phyloP scores from a whole-genome alignment of 768 basidiomycete species.

The Kondoa malvinella region DNA sequence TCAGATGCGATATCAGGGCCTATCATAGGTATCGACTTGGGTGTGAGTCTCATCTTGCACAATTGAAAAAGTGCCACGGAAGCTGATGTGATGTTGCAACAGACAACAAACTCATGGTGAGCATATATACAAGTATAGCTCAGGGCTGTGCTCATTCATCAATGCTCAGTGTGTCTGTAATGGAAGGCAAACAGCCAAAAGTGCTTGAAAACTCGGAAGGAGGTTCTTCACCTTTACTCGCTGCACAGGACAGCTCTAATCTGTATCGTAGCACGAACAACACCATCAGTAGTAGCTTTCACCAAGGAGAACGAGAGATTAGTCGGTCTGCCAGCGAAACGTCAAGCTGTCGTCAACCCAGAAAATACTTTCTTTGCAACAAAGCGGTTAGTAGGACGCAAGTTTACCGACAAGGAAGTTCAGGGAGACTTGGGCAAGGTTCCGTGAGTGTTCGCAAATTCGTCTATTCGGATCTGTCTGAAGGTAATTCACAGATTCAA shows the following conservation, averaged over 20 bases:
- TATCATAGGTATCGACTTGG: constrained; percentile 92
- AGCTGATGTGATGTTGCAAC: constrained; percentile 33
- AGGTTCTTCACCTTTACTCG: constrained; percentile 32
- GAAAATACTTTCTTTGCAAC: constrained; percentile 40
- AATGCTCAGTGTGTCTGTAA: constrained; percentile 67
- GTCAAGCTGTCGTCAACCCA: constrained; percentile 91
- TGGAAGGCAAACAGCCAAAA: constrained; percentile 86
- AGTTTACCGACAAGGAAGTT: constrained; percentile 83
- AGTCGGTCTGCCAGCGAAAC: constrained; percentile 88
- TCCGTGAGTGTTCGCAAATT: constrained; percentile 25
- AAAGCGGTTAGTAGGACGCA: constrained; percentile 83
- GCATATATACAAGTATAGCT: neutral
- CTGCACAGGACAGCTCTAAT: too few species aligned
- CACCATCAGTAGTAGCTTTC: constrained; percentile 96
- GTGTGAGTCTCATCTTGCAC: constrained; percentile 39
- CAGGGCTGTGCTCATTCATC: neutral
- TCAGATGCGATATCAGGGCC: constrained; percentile 60
- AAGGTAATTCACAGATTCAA: constrained; percentile 30
- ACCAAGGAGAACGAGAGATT: constrained; percentile 88
- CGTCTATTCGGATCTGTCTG: neutral
- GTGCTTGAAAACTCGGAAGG: constrained; percentile 98
- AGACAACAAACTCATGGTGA: neutral
- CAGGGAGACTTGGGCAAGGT: constrained; percentile 59
- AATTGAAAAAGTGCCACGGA: constrained; percentile 27
- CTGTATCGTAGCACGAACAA: constrained; percentile 60